Evolutionary conservation across 495 filamentous ascomycete genomes (phyloP).

Genomic region (Aspergillus taichungensis): DNA sequence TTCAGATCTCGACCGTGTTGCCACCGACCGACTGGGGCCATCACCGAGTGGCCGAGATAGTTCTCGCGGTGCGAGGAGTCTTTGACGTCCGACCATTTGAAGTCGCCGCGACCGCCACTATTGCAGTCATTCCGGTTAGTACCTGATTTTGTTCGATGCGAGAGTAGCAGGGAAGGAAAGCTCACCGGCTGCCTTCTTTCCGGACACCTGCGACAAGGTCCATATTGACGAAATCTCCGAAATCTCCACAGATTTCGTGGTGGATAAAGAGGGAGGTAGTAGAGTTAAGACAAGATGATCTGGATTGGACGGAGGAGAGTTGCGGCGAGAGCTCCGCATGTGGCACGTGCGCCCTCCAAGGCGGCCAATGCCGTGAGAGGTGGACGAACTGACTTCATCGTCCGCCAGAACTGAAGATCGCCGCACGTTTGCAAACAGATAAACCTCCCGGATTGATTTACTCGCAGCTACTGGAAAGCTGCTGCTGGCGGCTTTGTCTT

Average conservation of each 20-base stretch:
- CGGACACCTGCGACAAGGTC: constrained; percentile 88
- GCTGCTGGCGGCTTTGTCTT: not conserved
- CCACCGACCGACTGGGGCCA: constrained; percentile 94
- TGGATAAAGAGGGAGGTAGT: too few species aligned
- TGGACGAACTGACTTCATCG: constrained; percentile 14
- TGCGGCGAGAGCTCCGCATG: not conserved
- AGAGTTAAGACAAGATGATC: not conserved
- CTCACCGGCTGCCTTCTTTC: constrained; percentile 78
- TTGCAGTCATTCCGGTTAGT: constrained; percentile 5
- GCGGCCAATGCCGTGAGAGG: constrained; percentile 5
- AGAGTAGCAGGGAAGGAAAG: not conserved
- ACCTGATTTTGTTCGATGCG: not conserved
- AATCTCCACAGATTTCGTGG: too few species aligned
- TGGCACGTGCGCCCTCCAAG: constrained; percentile 17
- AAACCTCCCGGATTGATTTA: too few species aligned
- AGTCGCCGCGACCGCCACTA: constrained; percentile 82
- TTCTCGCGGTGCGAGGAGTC: constrained; percentile 84
- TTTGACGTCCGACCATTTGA: constrained; percentile 94
- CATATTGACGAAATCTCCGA: constrained; percentile 43
- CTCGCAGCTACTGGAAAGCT: too few species aligned
- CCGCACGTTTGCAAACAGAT: not conserved
- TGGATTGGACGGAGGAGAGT: not conserved
- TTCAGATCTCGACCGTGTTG: constrained; percentile 76
- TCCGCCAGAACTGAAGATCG: not conserved
- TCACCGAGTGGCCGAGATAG: constrained; percentile 92